Base-by-base conservation (phyloP, 176 grass and related monocot species). In the Avena sativa region DNA sequence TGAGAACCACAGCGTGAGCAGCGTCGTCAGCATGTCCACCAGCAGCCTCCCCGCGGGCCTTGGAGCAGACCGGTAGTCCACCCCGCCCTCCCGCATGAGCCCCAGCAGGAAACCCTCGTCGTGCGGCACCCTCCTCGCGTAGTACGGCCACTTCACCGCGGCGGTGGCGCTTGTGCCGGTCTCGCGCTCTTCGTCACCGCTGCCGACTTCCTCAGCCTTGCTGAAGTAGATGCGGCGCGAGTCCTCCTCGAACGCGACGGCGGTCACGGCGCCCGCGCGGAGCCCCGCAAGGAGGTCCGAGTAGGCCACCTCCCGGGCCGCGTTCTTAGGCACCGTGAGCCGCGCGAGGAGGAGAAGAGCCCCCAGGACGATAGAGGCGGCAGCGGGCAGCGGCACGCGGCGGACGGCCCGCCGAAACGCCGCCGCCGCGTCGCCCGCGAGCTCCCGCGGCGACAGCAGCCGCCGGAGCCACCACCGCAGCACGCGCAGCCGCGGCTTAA, bases 141-240 rank as follows among this genome's bases (percentile, higher is more conserved):
- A 93, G 87, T 90, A 94, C 61, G 82, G 80, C 85, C 91, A 93
- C 68, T 88, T 93, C 12, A 56, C 50, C 52, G 14, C 53, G 1
- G 74, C 52, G 20, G 21, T 40, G 2, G 66, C 43, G 23, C 14
- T 64, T 69, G 53, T 82, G 12, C 71, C 51, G 20, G 86, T 17
- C 30, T 93, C 71, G 81, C 44, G 21, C 34, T 65, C 48, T 28
- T 84, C 60, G 53, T 17, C n/a, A 17, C 56, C 56, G 26, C 32
- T 34, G 26, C 73, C 58, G 19, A 23, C 85, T n/a, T 82, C 85
- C 70, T 15, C 85, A 58, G 50, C 23, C 73, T 46, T 92, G 76
- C 83, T 86, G 75, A 98, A 96, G 90, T 94, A 93, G 76, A 98
- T 98, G 84, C 90, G 89, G 36, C 89, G 94, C 48, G 92, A 98